Evolutionary conservation across 2,329 filamentous ascomycete species (phyloP).

Genomic region (Sarocladiaceae sp.): DNA sequence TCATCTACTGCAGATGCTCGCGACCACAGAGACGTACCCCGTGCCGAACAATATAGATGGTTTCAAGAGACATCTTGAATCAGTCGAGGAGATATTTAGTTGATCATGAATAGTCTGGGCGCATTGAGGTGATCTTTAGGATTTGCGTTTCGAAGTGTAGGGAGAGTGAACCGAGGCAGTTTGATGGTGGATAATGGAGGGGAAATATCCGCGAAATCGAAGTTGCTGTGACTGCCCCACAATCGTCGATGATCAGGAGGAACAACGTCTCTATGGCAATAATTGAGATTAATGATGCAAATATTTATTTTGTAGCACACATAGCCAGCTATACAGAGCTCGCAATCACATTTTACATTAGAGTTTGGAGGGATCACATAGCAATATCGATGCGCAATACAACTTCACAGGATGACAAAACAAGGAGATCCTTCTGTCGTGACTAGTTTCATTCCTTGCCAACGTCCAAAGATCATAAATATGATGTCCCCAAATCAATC

Average conservation of each 20-base stretch:
- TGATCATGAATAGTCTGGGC: neutral
- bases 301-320: too few relatives aligned
- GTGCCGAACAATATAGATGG: slow-evolving; percentile 71
- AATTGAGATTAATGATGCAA: neutral
- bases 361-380: too few relatives aligned
- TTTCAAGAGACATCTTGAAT: slow-evolving; percentile 57
- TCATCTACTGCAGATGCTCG: slow-evolving; percentile 11
- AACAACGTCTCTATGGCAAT: too few relatives aligned
- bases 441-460: too few relatives aligned
- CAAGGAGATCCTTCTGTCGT: too few relatives aligned
- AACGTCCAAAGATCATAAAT: too few relatives aligned
- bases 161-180: slow-evolving; percentile 6
- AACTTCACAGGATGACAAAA: too few relatives aligned
- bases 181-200: neutral
- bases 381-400: too few relatives aligned
- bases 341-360: too few relatives aligned
- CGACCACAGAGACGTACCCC: slow-evolving; percentile 52
- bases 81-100: neutral
- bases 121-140: neutral
- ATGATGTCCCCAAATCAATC: too few relatives aligned
- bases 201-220: neutral
- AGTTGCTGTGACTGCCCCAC: neutral
- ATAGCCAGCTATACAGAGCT: too few relatives aligned
- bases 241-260: neutral
- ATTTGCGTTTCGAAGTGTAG: neutral